phyloP scores from a whole-genome alignment of 257 asterid genomes.

The Fraxinus quadrangulata region DNA sequence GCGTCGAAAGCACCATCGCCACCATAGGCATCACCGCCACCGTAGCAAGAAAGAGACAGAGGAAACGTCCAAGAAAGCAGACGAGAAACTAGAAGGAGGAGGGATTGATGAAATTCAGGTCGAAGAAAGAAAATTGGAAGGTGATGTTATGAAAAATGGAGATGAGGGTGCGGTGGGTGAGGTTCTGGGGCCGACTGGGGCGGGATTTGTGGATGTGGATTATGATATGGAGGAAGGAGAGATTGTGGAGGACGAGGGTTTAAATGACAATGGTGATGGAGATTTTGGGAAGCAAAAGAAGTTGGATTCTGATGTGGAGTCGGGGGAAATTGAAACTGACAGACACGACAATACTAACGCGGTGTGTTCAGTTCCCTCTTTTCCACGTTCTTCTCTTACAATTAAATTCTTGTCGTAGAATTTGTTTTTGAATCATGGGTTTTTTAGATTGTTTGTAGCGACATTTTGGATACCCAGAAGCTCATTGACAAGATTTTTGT shows the following conservation, averaged over 20 bases:
- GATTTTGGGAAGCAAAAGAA: constrained; percentile 34
- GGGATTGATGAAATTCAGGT: constrained; percentile 34
- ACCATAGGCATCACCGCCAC: constrained; percentile 51
- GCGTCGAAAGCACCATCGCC: constrained; percentile 90
- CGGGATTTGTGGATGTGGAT: constrained; percentile 51
- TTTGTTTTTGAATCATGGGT: not conserved
- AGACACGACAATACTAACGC: constrained; percentile 38
- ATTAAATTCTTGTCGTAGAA: not conserved
- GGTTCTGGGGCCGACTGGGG: constrained; percentile 33
- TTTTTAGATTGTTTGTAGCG: not conserved
- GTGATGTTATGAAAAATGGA: constrained; percentile 16
- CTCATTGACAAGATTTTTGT: not conserved
- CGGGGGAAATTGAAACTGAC: constrained; percentile 42
- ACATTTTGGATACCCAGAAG: constrained; percentile 2
- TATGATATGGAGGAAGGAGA: constrained; percentile 99
- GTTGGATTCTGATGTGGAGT: constrained; percentile 45
- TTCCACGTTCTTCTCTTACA: not conserved
- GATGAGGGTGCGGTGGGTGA: constrained; percentile 37
- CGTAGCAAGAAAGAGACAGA: constrained; percentile 53
- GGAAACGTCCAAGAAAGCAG: constrained; percentile 27
- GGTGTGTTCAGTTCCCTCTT: constrained; percentile 59
- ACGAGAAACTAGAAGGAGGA: constrained; percentile 30
- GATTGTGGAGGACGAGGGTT: constrained; percentile 71
- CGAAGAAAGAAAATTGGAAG: constrained; percentile 28
- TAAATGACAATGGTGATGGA: constrained; percentile 23